phyloP scores from a whole-genome alignment of 176 grass and related monocot genomes.

The Lolium multiflorum region DNA sequence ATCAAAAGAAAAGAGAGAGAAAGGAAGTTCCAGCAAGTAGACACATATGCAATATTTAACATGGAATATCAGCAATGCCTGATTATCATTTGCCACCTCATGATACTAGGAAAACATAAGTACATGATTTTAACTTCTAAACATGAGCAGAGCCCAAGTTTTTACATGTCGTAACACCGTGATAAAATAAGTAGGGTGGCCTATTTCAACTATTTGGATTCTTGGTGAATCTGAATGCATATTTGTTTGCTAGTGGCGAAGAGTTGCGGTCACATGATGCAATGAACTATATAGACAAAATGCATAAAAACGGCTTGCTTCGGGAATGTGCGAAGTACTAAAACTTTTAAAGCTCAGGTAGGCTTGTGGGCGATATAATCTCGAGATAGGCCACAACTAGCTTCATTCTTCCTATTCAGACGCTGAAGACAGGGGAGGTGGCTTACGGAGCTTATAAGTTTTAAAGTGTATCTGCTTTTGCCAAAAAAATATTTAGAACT shows the following conservation, averaged over 20 bases:
- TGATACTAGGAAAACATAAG: neutral
- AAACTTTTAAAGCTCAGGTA: neutral
- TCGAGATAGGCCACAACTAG: neutral
- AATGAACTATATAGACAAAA: neutral
- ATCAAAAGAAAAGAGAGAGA: neutral
- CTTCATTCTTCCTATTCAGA: slow-evolving; percentile 4
- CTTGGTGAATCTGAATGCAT: slow-evolving; percentile 26
- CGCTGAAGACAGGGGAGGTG: neutral
- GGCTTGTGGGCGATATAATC: neutral
- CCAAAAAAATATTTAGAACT: neutral
- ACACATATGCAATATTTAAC: neutral
- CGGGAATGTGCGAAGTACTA: neutral
- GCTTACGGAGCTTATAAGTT: neutral
- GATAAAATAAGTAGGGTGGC: neutral
- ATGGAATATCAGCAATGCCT: neutral
- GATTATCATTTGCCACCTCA: slow-evolving; percentile 3
- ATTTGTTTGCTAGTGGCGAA: slow-evolving; percentile 16
- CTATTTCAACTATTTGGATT: neutral
- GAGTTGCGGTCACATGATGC: neutral
- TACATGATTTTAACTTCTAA: neutral
- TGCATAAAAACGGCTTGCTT: slow-evolving; percentile 15
- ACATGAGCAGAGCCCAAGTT: neutral
- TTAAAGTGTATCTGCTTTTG: neutral
- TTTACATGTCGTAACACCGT: neutral
- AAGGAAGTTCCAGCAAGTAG: slow-evolving; percentile 22